These are phyloP conservation scores for Melampsora americana DNA, from an alignment of 1,284 basidiomycete genomes.

Conservation along the genomic window DNA sequence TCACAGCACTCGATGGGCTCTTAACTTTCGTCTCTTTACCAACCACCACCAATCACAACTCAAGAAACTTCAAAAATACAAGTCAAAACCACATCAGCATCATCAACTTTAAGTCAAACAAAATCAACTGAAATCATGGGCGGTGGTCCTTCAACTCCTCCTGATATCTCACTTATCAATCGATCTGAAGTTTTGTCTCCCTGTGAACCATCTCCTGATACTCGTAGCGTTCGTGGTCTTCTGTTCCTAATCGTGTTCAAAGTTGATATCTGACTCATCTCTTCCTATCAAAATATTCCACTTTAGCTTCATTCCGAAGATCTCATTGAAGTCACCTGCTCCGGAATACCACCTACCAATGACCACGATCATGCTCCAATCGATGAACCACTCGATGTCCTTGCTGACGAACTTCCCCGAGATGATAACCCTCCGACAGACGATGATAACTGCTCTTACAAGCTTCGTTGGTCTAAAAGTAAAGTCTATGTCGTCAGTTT, in stretches of 20 bases:
- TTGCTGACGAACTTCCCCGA: neutral
- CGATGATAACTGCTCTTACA: constrained; percentile 32
- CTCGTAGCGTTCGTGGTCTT: neutral
- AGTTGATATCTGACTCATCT: neutral
- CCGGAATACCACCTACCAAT: neutral
- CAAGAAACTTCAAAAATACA: too few relatives aligned
- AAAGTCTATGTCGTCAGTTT: constrained; percentile 72
- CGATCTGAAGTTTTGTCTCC: neutral
- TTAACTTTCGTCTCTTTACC: too few relatives aligned
- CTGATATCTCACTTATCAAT: constrained; percentile 2
- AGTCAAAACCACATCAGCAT: too few relatives aligned
- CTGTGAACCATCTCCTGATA: neutral
- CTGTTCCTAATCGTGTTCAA: too few relatives aligned
- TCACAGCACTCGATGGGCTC: too few relatives aligned
- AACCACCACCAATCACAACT: too few relatives aligned
- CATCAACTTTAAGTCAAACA: too few relatives aligned
- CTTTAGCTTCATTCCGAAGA: constrained; percentile 33
- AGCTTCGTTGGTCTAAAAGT: constrained; percentile 77
- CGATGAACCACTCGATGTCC: constrained; percentile 4
- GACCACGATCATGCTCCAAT: neutral
- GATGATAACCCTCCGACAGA: neutral
- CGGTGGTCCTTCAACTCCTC: neutral
- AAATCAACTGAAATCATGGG: neutral
- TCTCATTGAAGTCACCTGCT: constrained; percentile 34
- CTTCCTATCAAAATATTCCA: neutral